Evolutionary conservation across 345 rosid species (phyloP).

Genomic region (Eucalyptus curtisii): DNA sequence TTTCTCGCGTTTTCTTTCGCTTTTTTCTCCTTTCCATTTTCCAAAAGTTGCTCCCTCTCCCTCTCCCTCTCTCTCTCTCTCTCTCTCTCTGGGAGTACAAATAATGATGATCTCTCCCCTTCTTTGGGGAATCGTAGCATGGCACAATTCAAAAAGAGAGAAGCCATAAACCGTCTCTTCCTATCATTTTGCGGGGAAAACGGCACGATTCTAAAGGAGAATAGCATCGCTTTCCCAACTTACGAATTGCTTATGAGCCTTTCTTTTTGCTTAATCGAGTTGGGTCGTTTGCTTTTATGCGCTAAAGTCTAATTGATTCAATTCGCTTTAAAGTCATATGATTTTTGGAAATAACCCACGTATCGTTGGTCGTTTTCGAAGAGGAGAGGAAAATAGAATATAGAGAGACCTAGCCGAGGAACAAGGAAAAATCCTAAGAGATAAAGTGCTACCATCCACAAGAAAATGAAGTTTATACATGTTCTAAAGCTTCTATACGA

Average conservation of each 20-base stretch:
- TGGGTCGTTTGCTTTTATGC: neutral
- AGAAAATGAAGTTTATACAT: neutral
- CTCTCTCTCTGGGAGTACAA: neutral
- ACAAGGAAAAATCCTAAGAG: neutral
- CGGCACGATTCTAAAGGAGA: neutral
- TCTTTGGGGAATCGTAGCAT: neutral
- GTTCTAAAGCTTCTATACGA: neutral
- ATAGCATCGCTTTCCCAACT: neutral
- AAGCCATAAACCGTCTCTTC: neutral
- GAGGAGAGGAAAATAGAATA: neutral
- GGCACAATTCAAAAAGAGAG: neutral
- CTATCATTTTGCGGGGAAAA: neutral
- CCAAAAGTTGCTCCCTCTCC: neutral
- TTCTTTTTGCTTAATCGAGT: neutral
- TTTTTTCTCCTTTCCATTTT: neutral
- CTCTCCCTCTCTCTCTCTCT: neutral
- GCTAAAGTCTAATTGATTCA: neutral
- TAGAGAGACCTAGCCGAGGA: neutral
- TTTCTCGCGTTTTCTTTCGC: neutral
- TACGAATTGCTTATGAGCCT: neutral
- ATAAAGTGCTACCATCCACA: neutral
- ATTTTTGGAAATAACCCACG: neutral
- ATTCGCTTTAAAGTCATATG: neutral
- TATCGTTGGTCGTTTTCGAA: neutral
- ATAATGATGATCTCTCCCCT: neutral